Conservation (phyloP, 441 rosid species). For the Adansonia grandidieri region DNA sequence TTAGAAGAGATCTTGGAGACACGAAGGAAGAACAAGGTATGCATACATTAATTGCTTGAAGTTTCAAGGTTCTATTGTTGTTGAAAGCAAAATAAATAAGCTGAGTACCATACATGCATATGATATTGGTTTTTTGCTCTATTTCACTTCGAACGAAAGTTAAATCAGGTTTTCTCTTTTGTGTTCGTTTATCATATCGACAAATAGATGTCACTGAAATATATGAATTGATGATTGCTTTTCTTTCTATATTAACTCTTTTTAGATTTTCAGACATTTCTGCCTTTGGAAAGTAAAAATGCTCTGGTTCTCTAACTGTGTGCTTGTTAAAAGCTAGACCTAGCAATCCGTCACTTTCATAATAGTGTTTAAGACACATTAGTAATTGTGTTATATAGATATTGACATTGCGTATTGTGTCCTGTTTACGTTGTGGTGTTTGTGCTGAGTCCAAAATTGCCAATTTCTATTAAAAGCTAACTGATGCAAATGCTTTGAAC, state of each 20-base stretch:
- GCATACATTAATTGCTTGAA: background rate
- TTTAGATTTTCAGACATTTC: background rate
- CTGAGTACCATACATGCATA: slow-evolving; percentile 9
- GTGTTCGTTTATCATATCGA: background rate
- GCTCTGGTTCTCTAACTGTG: background rate
- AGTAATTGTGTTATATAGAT: too few relatives aligned
- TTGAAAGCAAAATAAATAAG: background rate
- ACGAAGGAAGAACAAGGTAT: slow-evolving; percentile 69
- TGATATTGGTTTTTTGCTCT: background rate
- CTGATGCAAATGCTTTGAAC: background rate
- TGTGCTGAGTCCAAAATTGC: too few relatives aligned
- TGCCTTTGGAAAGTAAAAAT: background rate
- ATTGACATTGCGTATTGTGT: too few relatives aligned
- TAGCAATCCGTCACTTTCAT: too few relatives aligned
- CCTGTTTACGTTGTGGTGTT: too few relatives aligned
- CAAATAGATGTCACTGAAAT: slow-evolving; percentile 1
- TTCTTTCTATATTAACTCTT: background rate
- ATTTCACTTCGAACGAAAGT: background rate
- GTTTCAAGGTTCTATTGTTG: background rate
- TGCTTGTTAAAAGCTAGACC: background rate
- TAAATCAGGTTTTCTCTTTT: background rate
- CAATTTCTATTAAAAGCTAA: too few relatives aligned
- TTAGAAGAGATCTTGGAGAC: slow-evolving; percentile 70
- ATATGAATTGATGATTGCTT: background rate
- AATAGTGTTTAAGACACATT: too few relatives aligned